These are phyloP conservation scores for Cyclotella baltica DNA, from an alignment of 108 stramenopile genomes.

Conservation along the genomic window DNA sequence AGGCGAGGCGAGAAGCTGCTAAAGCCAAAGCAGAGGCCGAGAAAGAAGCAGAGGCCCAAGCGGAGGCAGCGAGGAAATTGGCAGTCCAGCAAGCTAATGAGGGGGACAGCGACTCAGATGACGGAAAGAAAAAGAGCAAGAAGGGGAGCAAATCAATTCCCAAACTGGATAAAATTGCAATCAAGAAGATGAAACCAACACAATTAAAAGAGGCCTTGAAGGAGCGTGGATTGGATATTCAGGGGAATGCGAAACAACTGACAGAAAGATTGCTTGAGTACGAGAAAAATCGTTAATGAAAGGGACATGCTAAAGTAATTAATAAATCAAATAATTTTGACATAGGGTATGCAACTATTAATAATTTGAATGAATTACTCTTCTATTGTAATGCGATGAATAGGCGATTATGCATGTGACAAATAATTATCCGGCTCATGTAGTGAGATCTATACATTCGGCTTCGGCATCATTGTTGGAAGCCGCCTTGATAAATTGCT, in stretches of 20 bases:
- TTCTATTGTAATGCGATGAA: too few species aligned
- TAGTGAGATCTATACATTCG: too few species aligned
- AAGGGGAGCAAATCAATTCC: constrained; percentile 55
- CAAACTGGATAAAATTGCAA: constrained; percentile 85
- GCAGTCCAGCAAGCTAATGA: constrained; percentile 55
- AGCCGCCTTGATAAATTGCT: not conserved
- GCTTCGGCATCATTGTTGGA: too few species aligned
- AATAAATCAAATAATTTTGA: too few species aligned
- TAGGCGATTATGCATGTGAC: too few species aligned
- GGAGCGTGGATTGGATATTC: constrained; percentile 81
- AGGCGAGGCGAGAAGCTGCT: constrained; percentile 76
- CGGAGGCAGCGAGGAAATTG: constrained; percentile 62
- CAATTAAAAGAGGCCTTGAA: constrained; percentile 90
- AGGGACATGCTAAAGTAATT: too few species aligned
- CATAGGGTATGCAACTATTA: too few species aligned
- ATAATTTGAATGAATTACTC: too few species aligned
- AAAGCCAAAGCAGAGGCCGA: constrained; percentile 59
- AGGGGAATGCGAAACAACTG: constrained; percentile 87
- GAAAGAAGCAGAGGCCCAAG: constrained; percentile 60
- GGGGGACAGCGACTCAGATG: constrained; percentile 44
- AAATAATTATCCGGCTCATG: too few species aligned
- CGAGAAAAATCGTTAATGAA: constrained; percentile 73
- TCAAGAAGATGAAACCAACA: constrained; percentile 93
- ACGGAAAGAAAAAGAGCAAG: constrained; percentile 65
- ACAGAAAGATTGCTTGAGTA: constrained; percentile 71